These are phyloP conservation scores for Leishmania gerbilli DNA, from an alignment of 208 protist genomes.

Conservation along the genomic window DNA sequence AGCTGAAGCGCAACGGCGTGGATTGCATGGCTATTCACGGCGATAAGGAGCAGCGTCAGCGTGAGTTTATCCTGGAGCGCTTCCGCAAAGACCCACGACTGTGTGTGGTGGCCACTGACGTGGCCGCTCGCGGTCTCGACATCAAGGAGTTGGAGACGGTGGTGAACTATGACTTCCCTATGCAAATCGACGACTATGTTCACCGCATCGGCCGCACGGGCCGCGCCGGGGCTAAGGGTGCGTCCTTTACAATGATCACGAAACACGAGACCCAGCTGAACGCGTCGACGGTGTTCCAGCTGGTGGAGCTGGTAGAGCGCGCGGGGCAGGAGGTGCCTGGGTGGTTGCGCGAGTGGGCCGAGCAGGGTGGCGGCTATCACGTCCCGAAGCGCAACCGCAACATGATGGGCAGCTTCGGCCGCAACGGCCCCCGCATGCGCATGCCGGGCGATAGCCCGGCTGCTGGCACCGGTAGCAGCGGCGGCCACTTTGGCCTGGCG, in stretches of 20 bases:
- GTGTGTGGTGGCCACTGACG: slow-evolving; percentile 93
- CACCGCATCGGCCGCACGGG: slow-evolving; percentile 97
- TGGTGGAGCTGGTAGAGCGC: slow-evolving; percentile 69
- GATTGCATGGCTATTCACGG: slow-evolving; percentile 92
- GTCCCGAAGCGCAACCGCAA: slow-evolving; percentile 70
- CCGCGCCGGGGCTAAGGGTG: slow-evolving; percentile 88
- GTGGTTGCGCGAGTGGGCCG: slow-evolving; percentile 78
- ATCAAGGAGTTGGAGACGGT: slow-evolving; percentile 99
- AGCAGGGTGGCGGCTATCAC: slow-evolving; percentile 38
- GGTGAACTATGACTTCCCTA: slow-evolving; percentile 99
- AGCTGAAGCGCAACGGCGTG: slow-evolving; percentile 78
- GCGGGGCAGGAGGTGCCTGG: slow-evolving; percentile 73
- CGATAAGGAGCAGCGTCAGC: slow-evolving; percentile 94
- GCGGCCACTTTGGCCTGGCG: slow-evolving; percentile 25
- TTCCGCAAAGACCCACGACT: slow-evolving; percentile 83
- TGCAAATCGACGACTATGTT: slow-evolving; percentile 98
- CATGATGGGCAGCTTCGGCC: slow-evolving; percentile 57
- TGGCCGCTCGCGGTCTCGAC: slow-evolving; percentile 96
- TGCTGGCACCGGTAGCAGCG: slow-evolving; percentile 21
- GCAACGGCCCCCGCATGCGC: slow-evolving; percentile 46
- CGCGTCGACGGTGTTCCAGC: slow-evolving; percentile 65
- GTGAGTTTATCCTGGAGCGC: slow-evolving; percentile 93
- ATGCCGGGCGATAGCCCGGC: slow-evolving; percentile 43
- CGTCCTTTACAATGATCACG: slow-evolving; percentile 87
- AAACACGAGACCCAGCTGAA: slow-evolving; percentile 92